Base-by-base conservation (phyloP, 2,329 filamentous ascomycete genomes). In the Dactylonectria estremocensis region DNA sequence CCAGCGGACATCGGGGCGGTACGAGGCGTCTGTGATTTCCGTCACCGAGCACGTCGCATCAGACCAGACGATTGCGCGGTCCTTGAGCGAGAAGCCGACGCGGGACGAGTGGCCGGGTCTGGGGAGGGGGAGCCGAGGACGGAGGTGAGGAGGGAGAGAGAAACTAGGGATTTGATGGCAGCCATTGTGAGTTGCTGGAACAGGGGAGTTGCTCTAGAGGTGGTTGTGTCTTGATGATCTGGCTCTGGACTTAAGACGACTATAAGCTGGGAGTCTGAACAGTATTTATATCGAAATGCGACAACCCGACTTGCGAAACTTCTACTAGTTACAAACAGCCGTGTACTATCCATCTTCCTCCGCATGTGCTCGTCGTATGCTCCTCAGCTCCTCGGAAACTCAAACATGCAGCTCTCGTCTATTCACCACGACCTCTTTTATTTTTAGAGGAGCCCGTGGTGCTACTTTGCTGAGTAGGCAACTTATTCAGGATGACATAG, bases 1-100 rank as follows among this genome's bases (percentile, higher is more conserved):
- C 57, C 57, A 52, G 16, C 46, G 57, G 28, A 60, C n/a, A 31
- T 60, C 46, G n/a, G 57, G 33, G 11, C 22, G 20, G 57, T 52
- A 60, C 4, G 57, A 60, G 4, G 57, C 57, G 10, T 60, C 57
- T 3, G 57, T 52, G 45, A 60, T 60, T 10, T 60, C 57, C 13
- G 33, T 43, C 13, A 60, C 57, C 1, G 57, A 40, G 57, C 46
- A 60, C 10, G 46, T 50, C n/a, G 46, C 57, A 9, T 48, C 31
- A 5, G 56, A 59, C 56, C 56, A 59, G 24, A 35, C n/a, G 16
- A 53, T 4, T 9, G 18, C 16, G 16, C 56, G 45, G 14, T 53
- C 49, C 31, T 13, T 35, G 45, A 35, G 45, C 5, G 28, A 59
- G 45, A 48, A 59, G 31, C 43, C 31, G 52, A 55, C 52, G 8